phyloP scores from a whole-genome alignment of 305 asterid genomes.

The Rubia balearica region DNA sequence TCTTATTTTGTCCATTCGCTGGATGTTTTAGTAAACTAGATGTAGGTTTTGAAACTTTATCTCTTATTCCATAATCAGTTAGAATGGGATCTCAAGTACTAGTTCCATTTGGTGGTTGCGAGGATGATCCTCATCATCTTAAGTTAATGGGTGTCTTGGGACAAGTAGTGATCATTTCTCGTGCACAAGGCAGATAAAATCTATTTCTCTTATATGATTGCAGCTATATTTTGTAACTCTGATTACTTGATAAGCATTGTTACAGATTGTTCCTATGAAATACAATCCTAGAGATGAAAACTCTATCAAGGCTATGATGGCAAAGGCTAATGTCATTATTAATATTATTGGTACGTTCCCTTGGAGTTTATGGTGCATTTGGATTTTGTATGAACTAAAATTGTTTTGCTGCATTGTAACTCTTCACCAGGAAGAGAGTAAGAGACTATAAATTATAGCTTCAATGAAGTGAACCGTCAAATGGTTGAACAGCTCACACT shows the following conservation, averaged over 20 bases:
- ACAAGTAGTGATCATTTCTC: conserved; percentile 44
- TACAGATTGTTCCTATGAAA: conserved; percentile 95
- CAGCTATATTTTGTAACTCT: conserved; percentile 1
- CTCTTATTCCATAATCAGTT: conserved; percentile 37
- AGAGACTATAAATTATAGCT: conserved; percentile 86
- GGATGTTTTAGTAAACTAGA: not conserved
- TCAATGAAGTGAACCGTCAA: conserved; percentile 84
- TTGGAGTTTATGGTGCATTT: not conserved
- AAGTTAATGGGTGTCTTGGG: conserved; percentile 99
- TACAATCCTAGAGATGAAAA: conserved; percentile 84
- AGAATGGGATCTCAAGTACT: conserved; percentile 95
- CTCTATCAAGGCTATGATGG: conserved; percentile 94
- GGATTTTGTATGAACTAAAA: not conserved
- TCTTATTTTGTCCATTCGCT: not conserved
- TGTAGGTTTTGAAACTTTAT: not conserved
- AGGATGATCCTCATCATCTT: conserved; percentile 92
- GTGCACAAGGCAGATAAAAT: not conserved
- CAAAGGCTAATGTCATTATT: conserved; percentile 93
- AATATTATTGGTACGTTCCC: conserved; percentile 71
- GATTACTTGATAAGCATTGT: not conserved
- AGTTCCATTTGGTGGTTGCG: conserved; percentile 96
- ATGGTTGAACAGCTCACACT: conserved; percentile 84
- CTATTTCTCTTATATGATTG: conserved; percentile 9
- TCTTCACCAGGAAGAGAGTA: conserved; percentile 75
- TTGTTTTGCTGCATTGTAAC: conserved; percentile 18